Evolutionary conservation across 805 yeast species (phyloP), one percentile per base, ranked within the genome.

Genomic region (Candida vaughaniae): DNA sequence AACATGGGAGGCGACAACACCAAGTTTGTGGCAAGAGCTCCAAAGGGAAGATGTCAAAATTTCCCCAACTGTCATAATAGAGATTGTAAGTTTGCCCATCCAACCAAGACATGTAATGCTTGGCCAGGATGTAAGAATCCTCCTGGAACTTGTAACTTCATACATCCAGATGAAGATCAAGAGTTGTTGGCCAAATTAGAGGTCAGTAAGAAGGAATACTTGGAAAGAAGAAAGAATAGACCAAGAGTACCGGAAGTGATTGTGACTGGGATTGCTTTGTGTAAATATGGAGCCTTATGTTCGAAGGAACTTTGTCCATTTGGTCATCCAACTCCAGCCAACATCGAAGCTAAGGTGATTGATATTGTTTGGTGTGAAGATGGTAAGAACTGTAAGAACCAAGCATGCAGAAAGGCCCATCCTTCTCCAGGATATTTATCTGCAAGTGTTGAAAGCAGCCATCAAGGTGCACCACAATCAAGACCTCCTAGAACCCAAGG

Each of bases 291-390:
- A 33, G 68, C 73, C 16, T 59, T 77, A 26, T 89, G 96, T 62
- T 69, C 85, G 16, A 85, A 85, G 52, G 87, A 80, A 43, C 63
- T 77, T 44, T 89, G 96, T 66, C 87, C 89, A 19, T 87, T 82
- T 65, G 96, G 89, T 17, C 96, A 89, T 56, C 96, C 97, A 30
- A 86, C 95, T 0, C 93, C 95, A 1, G 84, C 87, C 12, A 86
- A 84, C 62, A 77, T 73, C 44, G 79, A 75, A 43, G 88, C 89
- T 19, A 78, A 80, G 49, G 86, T 88, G 27, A 66, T 75, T 11
- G 72, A 74, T 12, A 63, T 76, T 32, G 82, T 78, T 47, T 85
- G 95, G 95, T 89, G 96, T 66, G 64, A 80, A 6, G 77, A 69
- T 25, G 85, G 85, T 46, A 73, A 82, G 47, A 58, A 62, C 15